These are phyloP conservation scores for Arthroderma sp. DNA, from an alignment of 2,329 filamentous ascomycete genomes.

Conservation along the genomic window DNA sequence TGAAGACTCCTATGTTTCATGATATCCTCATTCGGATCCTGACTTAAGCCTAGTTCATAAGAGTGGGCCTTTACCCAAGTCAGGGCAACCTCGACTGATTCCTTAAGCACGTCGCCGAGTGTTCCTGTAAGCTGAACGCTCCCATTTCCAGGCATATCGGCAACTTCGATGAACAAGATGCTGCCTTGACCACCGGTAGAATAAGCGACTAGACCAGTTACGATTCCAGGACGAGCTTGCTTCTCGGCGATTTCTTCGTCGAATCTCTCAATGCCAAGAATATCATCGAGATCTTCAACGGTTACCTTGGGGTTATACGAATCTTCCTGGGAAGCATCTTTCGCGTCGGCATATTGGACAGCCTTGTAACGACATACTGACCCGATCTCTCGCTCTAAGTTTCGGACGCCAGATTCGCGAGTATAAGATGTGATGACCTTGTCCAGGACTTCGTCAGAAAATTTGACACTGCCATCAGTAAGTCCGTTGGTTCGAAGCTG, in stretches of 20 bases:
- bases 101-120: slow-evolving; percentile 90
- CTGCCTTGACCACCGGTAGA: slow-evolving; percentile 83
- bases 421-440: slow-evolving; percentile 96
- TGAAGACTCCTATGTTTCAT: slow-evolving; percentile 93
- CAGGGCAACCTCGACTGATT: slow-evolving; percentile 88
- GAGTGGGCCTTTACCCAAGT: slow-evolving; percentile 97
- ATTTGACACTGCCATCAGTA: slow-evolving; percentile 55
- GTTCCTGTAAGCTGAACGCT: slow-evolving; percentile 92
- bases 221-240: slow-evolving; percentile 68
- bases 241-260: slow-evolving; percentile 93
- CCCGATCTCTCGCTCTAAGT: slow-evolving; percentile 88
- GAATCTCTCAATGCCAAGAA: slow-evolving; percentile 83
- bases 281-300: slow-evolving; percentile 71
- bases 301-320: slow-evolving; percentile 62
- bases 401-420: slow-evolving; percentile 88
- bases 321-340: slow-evolving; percentile 55
- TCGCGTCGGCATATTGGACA: slow-evolving; percentile 84
- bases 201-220: slow-evolving; percentile 93
- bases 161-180: slow-evolving; percentile 96
- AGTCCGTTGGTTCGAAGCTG: slow-evolving; percentile 87
- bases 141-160: slow-evolving; percentile 88
- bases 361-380: slow-evolving; percentile 90
- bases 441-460: slow-evolving; percentile 74
- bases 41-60: slow-evolving; percentile 73
- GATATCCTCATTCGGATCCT: slow-evolving; percentile 72